These are phyloP conservation scores for Gillenia trifoliata DNA, from an alignment of 306 rosid genomes.

Conservation along the genomic window DNA sequence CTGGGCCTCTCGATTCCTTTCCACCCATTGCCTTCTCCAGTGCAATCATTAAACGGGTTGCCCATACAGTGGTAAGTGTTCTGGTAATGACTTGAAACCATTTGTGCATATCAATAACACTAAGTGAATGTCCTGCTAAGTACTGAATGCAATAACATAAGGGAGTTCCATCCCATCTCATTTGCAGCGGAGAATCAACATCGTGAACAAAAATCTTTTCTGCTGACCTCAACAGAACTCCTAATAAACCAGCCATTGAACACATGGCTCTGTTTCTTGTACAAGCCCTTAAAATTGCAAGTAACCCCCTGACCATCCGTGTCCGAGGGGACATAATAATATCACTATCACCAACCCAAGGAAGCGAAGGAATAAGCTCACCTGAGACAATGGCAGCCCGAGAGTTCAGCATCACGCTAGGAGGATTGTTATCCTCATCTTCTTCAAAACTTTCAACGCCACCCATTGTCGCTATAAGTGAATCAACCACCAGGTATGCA, in stretches of 20 bases:
- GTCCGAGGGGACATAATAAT: slow-evolving; percentile 85
- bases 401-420: slow-evolving; percentile 96
- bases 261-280: slow-evolving; percentile 99
- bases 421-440: slow-evolving; percentile 89
- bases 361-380: slow-evolving; percentile 95
- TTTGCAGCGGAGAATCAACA: slow-evolving; percentile 55
- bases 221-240: slow-evolving; percentile 78
- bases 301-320: slow-evolving; percentile 90
- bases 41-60: slow-evolving; percentile 70
- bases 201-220: slow-evolving; percentile 64
- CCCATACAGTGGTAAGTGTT: slow-evolving; percentile 75
- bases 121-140: slow-evolving; percentile 90
- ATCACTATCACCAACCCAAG: slow-evolving; percentile 71
- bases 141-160: slow-evolving; percentile 89
- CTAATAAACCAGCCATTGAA: slow-evolving; percentile 87
- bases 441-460: slow-evolving; percentile 98
- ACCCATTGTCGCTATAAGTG: slow-evolving; percentile 98
- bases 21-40: slow-evolving; percentile 83
- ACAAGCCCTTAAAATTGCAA: slow-evolving; percentile 92
- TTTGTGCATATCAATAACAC: slow-evolving; percentile 65
- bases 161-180: slow-evolving; percentile 92
- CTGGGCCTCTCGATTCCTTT: slow-evolving; percentile 93
- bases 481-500: slow-evolving; percentile 79
- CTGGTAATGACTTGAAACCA: slow-evolving; percentile 83
- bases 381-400: slow-evolving; percentile 94